Conservation (phyloP, 1,284 basidiomycete species). For the Rhodotorula sp. region DNA sequence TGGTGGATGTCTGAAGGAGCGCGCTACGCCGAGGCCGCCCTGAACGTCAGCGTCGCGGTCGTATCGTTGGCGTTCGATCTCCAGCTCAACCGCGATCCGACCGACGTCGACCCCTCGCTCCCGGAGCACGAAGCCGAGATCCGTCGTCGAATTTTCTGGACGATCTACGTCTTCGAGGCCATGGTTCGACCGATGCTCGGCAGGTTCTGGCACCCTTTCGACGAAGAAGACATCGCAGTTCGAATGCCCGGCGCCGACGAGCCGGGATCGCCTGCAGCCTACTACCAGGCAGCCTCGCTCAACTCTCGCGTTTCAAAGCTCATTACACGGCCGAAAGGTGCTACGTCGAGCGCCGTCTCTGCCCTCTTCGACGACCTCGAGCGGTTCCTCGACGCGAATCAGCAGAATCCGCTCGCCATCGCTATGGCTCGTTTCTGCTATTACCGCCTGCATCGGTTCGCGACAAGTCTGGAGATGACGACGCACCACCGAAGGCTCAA, state of each 20-base stretch:
- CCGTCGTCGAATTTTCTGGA: conserved; percentile 24
- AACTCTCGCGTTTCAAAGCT: conserved; percentile 7
- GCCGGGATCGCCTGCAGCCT: background rate
- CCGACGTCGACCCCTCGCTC: conserved; percentile 2
- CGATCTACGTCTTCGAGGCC: conserved; percentile 12
- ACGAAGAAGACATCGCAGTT: conserved; percentile 6
- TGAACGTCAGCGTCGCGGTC: conserved; percentile 6
- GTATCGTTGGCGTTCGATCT: conserved; percentile 10
- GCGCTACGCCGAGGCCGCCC: conserved; percentile 5
- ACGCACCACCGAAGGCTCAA: background rate
- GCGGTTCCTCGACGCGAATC: background rate
- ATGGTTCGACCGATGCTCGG: conserved; percentile 6
- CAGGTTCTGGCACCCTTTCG: conserved; percentile 8
- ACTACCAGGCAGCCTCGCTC: conserved; percentile 7
- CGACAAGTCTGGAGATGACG: background rate
- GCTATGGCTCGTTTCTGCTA: conserved; percentile 8
- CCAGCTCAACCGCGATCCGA: conserved; percentile 24
- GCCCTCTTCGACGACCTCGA: conserved; percentile 14
- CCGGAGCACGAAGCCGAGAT: conserved; percentile 16
- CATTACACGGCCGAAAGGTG: background rate
- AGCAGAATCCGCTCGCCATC: background rate
- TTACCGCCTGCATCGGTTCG: conserved; percentile 12
- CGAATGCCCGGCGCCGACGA: background rate
- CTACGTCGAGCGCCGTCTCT: background rate
- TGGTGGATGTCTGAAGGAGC: conserved; percentile 15